Evolutionary conservation across 352 stramenopile species (phyloP).

Genomic region (Thalassiosira mediterranea): DNA sequence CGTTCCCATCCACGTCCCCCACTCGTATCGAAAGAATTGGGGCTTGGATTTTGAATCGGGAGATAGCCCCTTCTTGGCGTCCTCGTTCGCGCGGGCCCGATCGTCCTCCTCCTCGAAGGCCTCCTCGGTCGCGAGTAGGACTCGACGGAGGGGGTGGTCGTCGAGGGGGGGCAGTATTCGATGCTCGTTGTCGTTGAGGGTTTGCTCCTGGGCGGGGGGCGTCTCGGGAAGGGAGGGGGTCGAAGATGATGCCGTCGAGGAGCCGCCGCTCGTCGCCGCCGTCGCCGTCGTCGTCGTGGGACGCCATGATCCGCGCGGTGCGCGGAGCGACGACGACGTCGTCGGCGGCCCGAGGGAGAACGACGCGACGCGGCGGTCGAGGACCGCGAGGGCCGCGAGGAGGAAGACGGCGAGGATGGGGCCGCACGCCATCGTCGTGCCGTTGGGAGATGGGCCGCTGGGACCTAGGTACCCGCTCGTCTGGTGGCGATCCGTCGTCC

Average conservation of each 20-base stretch:
- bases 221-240: too few relatives aligned
- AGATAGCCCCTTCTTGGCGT: conserved; percentile 64
- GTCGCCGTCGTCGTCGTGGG: neutral
- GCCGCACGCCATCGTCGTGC: neutral
- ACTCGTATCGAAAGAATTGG: conserved; percentile 80
- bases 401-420: neutral
- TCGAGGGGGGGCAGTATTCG: neutral
- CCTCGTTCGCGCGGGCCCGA: conserved; percentile 38
- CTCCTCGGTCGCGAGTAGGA: conserved; percentile 23
- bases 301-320: neutral
- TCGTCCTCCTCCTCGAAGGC: conserved; percentile 42
- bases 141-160: neutral
- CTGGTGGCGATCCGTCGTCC: too few relatives aligned
- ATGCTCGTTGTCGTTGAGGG: conserved; percentile 22
- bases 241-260: neutral
- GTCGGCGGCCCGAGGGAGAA: too few relatives aligned
- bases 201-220: conserved; percentile 19
- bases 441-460: neutral
- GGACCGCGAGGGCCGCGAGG: neutral
- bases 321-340: neutral
- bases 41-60: too few relatives aligned
- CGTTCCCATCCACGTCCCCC: conserved; percentile 44
- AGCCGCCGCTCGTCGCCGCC: neutral
- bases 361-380: too few relatives aligned
- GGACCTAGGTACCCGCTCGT: neutral